phyloP scores from a whole-genome alignment of 306 rosid genomes.

The Dicorynia guianensis region DNA sequence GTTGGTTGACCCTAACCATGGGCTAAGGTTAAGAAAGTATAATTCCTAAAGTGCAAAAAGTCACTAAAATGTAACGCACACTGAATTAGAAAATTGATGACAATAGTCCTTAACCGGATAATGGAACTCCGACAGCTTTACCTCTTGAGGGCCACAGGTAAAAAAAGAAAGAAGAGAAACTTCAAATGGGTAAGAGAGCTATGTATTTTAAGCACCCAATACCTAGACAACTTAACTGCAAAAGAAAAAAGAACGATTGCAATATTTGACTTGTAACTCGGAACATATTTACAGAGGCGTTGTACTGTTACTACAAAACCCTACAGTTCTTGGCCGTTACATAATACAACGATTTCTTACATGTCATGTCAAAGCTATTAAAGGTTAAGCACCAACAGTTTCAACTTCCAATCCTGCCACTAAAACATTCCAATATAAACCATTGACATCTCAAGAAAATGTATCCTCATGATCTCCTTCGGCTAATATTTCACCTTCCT shows the following conservation, averaged over 20 bases:
- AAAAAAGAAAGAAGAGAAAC: background rate
- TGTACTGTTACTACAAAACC: slow-evolving; percentile 21
- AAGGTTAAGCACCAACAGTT: background rate
- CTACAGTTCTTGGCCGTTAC: background rate
- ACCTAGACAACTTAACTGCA: slow-evolving; percentile 1
- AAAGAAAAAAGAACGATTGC: background rate
- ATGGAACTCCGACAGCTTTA: background rate
- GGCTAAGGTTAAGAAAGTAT: no score
- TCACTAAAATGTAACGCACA: no score
- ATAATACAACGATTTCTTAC: slow-evolving; percentile 38
- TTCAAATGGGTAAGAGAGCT: no score
- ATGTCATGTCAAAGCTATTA: background rate
- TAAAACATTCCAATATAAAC: background rate
- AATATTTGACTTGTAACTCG: background rate
- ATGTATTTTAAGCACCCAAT: background rate
- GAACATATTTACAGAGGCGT: slow-evolving; percentile 37
- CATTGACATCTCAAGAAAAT: slow-evolving; percentile 46
- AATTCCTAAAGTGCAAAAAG: no score
- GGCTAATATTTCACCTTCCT: slow-evolving; percentile 77
- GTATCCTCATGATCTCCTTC: slow-evolving; percentile 95
- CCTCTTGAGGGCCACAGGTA: background rate
- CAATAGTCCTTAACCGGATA: background rate
- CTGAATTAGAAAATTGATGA: no score
- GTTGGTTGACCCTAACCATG: no score
- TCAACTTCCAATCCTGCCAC: background rate